Base-by-base conservation (phyloP, 768 basidiomycete species). In the Suillus subluteus region DNA sequence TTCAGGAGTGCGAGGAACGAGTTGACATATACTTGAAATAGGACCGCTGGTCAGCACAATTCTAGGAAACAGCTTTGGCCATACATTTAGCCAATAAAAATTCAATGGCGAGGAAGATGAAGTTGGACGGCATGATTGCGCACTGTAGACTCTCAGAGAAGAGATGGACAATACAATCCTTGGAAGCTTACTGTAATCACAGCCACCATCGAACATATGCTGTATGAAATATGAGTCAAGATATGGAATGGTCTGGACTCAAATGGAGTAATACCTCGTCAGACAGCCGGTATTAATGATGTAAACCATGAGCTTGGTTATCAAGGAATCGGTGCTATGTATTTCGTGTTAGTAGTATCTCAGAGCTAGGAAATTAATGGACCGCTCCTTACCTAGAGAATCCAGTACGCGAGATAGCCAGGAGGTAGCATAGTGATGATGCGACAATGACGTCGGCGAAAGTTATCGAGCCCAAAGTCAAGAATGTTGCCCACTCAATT, bases 381-480 rank as follows among this genome's bases (percentile, higher is more conserved):
- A 64, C 12, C 7, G 21, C 2, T 35, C 4, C n/a, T 21, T 32
- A 62, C 63, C 38, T 32, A 38, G 58, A 16, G 3, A 64, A 62
- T 23, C 63, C 63, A 8, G 26, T 62, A 58, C 37, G 63, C 1
- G 63, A 61, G 2, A 38, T 61, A 40, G 63, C 43, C 4, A 64
- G 52, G 30, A 64, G 26, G n/a, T 64, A 64, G 23, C 63, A 64
- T 38, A 64, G n/a, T 38, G 58, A 64, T 15, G 56, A 58, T 64
- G 63, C 63, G 13, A 62, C 15, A 6, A 41, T 12, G 18, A 64
- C 0, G 12, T 64, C 63, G 26, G 26, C 23, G 18, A 62, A 16
- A 32, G 35, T 23, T 32, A 43, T 40, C 6, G 38, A 15, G 21
- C 15, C 63, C 37, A 64, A 23, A 32, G 58, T 5, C 43, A 62